Evolutionary conservation across 352 stramenopile genomes (phyloP), one percentile per base, ranked within the genome.

Genomic region (Thraustochytrium striatum): DNA sequence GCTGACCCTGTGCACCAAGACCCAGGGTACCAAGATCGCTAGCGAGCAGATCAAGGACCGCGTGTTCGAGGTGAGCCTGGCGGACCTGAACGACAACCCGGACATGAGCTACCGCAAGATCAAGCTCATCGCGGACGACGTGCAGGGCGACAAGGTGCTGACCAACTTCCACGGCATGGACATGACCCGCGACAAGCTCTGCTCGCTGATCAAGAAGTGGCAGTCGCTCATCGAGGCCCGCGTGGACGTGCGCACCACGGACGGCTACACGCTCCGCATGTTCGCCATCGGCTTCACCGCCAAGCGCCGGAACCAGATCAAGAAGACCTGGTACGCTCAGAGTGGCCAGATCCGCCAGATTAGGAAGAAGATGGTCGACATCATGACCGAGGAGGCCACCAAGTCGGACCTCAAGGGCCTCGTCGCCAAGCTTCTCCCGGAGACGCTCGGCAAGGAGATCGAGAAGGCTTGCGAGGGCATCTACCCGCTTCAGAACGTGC

Each of bases 211-310:
- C 88, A 96, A 97, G 89, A 99, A 99, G 93, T 99, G 97, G 94
- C 89, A 99, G 88, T 97, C 94, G 62, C 92, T 99, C 61, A 99
- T 99, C 82, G 96, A 99, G 87, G 95, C 91, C 32, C 97, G 96
- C 83, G 96, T 99, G 59, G 97, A 99, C 84, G 95, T 98, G 59
- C 95, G 96, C 87, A 99, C 97, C 80, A 99, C 95, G 61, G 96
- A 99, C 85, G 96, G 96, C 84, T 99, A 99, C 92, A 90, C 95
- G 53, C 91, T 99, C 61, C 94, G 97, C 84, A 89, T 99, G 78
- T 99, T 99, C 89, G 98, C 92, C 91, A 99, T 99, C 86, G 95
- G 91, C 69, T 99, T 99, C 93, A 99, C 97, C 58, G 98, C 97
- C 87, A 97, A 97, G 83, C 92, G 96, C 85, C 91, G 93, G 41